A percentile compares a stretch with the other conserved stretches of the same genome.
Evolutionary conservation across 2,329 filamentous ascomycete species (phyloP).

Genomic region (Reticulascus tulasneorum): DNA sequence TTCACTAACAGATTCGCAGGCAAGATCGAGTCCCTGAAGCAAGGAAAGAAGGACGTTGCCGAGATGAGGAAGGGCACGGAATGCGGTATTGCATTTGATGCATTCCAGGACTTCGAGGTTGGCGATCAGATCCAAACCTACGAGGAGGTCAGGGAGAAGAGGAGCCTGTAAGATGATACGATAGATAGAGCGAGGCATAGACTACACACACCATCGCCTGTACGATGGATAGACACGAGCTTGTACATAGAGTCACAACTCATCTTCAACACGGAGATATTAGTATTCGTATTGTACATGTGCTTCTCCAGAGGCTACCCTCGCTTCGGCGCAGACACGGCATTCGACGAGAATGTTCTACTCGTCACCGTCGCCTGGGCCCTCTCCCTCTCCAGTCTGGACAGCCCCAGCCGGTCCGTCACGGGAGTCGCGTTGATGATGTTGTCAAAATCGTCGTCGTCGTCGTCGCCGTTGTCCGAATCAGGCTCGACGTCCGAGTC

Average conservation of each 20-base stretch:
- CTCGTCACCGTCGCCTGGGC: constrained; percentile 43
- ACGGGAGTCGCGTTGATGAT: constrained; percentile 90
- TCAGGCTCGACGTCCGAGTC: constrained; percentile 69
- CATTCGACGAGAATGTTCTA: constrained; percentile 47
- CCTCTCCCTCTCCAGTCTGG: constrained; percentile 53
- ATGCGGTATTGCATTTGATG: constrained; percentile 82
- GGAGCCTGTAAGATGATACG: constrained; percentile 42
- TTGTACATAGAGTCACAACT: neutral
- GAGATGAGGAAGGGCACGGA: constrained; percentile 93
- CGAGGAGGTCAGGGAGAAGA: constrained; percentile 72
- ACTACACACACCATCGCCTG: neutral
- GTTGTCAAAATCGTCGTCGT: constrained; percentile 81
- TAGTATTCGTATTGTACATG: constrained; percentile 6
- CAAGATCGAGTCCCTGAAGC: constrained; percentile 75
- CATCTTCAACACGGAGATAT: constrained; percentile 3
- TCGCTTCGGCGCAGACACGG: constrained; percentile 44
- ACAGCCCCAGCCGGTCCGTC: constrained; percentile 74
- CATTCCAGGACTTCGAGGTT: constrained; percentile 71
- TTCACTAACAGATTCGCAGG: constrained; percentile 46
- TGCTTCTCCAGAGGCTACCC: no score
- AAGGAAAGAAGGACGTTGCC: constrained; percentile 84
- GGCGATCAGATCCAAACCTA: constrained; percentile 89
- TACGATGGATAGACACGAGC: neutral
- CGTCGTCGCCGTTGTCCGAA: constrained; percentile 60
- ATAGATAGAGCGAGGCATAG: neutral